phyloP scores from a whole-genome alignment of 306 rosid genomes.

The Canavalia ensiformis region DNA sequence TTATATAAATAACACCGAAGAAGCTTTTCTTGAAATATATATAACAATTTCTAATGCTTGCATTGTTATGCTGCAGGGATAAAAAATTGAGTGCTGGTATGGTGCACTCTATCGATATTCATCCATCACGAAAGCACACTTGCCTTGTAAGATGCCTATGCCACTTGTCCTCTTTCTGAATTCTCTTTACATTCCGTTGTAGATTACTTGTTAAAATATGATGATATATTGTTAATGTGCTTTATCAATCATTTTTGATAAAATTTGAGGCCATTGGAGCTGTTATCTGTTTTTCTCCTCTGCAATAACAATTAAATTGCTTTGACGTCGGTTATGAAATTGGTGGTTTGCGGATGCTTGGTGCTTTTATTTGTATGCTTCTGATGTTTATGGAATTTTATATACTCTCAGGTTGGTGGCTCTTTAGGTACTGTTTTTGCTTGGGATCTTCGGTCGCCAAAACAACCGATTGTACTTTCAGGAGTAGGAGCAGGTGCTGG shows the following conservation, averaged over 20 bases:
- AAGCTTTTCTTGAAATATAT: neutral
- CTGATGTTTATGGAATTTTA: slow-evolving; percentile 27
- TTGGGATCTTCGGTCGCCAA: slow-evolving; percentile 95
- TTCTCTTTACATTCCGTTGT: neutral
- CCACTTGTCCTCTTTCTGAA: slow-evolving; percentile 14
- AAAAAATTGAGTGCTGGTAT: slow-evolving; percentile 70
- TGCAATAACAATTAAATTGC: slow-evolving; percentile 24
- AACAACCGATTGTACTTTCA: slow-evolving; percentile 85
- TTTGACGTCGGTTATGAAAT: slow-evolving; percentile 18
- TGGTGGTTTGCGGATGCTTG: slow-evolving; percentile 25
- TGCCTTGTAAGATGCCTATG: slow-evolving; percentile 69
- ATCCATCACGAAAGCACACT: slow-evolving; percentile 93
- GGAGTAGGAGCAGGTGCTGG: slow-evolving; percentile 69
- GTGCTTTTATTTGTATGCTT: slow-evolving; percentile 32
- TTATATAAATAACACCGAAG: too few relatives aligned
- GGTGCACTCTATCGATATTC: slow-evolving; percentile 89
- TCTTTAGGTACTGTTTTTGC: slow-evolving; percentile 92
- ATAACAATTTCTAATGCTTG: too few relatives aligned
- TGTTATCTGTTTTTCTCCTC: neutral
- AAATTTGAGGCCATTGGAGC: neutral
- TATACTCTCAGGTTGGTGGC: slow-evolving; percentile 77
- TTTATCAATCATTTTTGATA: slow-evolving; percentile 16
- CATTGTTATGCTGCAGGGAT: slow-evolving; percentile 62
- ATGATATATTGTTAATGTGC: slow-evolving; percentile 24
- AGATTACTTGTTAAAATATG: neutral